phyloP scores from a whole-genome alignment of 1,284 basidiomycete genomes.

The Laetiporus sulphureus region DNA sequence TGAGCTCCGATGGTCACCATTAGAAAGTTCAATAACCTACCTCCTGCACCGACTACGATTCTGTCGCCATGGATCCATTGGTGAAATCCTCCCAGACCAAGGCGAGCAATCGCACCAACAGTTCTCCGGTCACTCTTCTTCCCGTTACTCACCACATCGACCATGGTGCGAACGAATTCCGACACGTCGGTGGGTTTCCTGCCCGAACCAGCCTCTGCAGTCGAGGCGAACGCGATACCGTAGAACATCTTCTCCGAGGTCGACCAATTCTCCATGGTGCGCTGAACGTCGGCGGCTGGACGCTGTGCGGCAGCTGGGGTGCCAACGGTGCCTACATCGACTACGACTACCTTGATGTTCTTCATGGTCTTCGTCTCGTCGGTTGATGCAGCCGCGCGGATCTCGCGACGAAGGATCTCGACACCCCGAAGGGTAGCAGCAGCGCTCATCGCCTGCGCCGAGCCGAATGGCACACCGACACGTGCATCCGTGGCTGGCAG shows the following conservation, averaged over 20 bases:
- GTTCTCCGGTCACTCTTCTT: constrained; percentile 28
- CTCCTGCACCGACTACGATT: constrained; percentile 68
- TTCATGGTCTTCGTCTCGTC: constrained; percentile 49
- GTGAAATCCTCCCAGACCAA: constrained; percentile 37
- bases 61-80: constrained; percentile 56
- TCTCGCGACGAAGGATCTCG: constrained; percentile 67
- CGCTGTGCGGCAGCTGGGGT: constrained; percentile 17
- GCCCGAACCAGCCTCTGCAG: constrained; percentile 32
- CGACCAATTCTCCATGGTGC: constrained; percentile 61
- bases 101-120: constrained; percentile 28
- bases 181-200: constrained; percentile 50
- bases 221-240: constrained; percentile 53
- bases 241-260: constrained; percentile 64
- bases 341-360: constrained; percentile 52
- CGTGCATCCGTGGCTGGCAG: constrained; percentile 61
- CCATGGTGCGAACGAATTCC: constrained; percentile 49
- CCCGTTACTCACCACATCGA: constrained; percentile 52
- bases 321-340: constrained; percentile 61
- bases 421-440: constrained; percentile 61
- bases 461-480: constrained; percentile 64
- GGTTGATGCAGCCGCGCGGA: constrained; percentile 46
- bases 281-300: constrained; percentile 28
- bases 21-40: constrained; percentile 31
- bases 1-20: neutral
- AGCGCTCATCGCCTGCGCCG: constrained; percentile 65